These are phyloP conservation scores for Dactylonectria macrodidyma DNA, from an alignment of 2,329 filamentous ascomycete species.

Conservation along the genomic window DNA sequence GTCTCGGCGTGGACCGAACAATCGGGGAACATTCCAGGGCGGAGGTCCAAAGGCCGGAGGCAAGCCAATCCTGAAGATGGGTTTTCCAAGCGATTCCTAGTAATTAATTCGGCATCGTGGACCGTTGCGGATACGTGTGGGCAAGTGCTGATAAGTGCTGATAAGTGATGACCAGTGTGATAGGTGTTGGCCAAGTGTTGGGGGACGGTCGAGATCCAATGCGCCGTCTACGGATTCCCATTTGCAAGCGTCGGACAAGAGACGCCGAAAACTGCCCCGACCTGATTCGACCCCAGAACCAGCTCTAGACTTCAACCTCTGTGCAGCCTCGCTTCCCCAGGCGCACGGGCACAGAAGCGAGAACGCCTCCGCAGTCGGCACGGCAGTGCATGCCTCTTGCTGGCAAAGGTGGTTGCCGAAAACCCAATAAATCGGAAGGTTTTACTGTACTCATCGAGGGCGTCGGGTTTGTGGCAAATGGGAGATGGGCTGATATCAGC, in stretches of 20 bases:
- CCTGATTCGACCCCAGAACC: constrained; percentile 38
- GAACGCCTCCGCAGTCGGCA: constrained; percentile 15
- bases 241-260: constrained; percentile 35
- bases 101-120: constrained; percentile 15
- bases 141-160: background rate
- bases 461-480: constrained; percentile 31
- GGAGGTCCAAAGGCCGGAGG: background rate
- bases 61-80: constrained; percentile 19
- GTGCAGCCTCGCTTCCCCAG: constrained; percentile 25
- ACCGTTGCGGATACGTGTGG: constrained; percentile 16
- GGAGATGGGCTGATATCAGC: constrained; percentile 44
- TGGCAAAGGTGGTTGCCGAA: constrained; percentile 24
- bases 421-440: constrained; percentile 41
- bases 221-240: constrained; percentile 35
- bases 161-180: background rate
- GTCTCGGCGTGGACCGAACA: constrained; percentile 17
- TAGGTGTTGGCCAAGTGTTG: constrained; percentile 3
- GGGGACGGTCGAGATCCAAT: constrained; percentile 33
- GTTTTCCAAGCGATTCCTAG: constrained; percentile 23
- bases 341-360: constrained; percentile 19
- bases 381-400: constrained; percentile 5
- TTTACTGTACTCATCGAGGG: constrained; percentile 47
- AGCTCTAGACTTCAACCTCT: background rate
- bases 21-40: constrained; percentile 22
- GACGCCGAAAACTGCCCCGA: constrained; percentile 34